Evolutionary conservation across 345 rosid genomes (phyloP).

Genomic region (Eucalyptus marginata): DNA sequence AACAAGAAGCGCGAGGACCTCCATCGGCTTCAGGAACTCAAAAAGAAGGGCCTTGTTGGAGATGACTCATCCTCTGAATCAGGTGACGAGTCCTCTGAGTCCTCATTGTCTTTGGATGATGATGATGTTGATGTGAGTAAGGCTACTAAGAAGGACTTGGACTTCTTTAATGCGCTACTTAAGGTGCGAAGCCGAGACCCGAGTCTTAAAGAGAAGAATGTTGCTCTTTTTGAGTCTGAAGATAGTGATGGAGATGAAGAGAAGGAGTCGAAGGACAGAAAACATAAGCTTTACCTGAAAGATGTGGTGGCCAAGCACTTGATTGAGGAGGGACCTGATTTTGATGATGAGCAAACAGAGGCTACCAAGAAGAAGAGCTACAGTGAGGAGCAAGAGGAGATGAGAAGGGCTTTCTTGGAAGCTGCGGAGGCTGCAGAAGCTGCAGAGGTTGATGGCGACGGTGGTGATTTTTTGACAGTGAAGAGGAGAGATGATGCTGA

Average conservation of each 20-base stretch:
- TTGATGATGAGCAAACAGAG: conserved; percentile 14
- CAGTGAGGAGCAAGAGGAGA: conserved; percentile 49
- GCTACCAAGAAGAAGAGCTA: conserved; percentile 16
- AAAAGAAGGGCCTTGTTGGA: conserved; percentile 24
- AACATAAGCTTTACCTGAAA: conserved; percentile 41
- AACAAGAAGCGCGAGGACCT: conserved; percentile 62
- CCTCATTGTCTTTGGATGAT: conserved; percentile 7
- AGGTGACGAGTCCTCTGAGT: conserved; percentile 4
- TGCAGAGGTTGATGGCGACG: conserved; percentile 20
- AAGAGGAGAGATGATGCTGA: conserved; percentile 22
- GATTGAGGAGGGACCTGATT: conserved; percentile 68
- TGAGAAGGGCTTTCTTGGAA: conserved; percentile 37
- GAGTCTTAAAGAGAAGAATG: conserved; percentile 21
- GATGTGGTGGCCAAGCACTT: conserved; percentile 62
- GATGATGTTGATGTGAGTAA: conserved; percentile 2
- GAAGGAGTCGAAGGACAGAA: conserved; percentile 14
- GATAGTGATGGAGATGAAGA: conserved; percentile 6
- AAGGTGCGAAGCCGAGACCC: conserved; percentile 51
- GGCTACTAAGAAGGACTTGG: conserved; percentile 9
- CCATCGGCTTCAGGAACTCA: conserved; percentile 36
- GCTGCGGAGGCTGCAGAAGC: conserved; percentile 35
- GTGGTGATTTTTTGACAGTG: conserved; percentile 26
- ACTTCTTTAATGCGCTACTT: conserved; percentile 29
- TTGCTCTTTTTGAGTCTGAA: conserved; percentile 33
- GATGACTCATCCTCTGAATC: conserved; percentile 7